A percentile compares a stretch with the other conserved stretches of the same genome.
Evolutionary conservation across 2,329 filamentous ascomycete genomes (phyloP).

Genomic region (Paecilomyces formosus): DNA sequence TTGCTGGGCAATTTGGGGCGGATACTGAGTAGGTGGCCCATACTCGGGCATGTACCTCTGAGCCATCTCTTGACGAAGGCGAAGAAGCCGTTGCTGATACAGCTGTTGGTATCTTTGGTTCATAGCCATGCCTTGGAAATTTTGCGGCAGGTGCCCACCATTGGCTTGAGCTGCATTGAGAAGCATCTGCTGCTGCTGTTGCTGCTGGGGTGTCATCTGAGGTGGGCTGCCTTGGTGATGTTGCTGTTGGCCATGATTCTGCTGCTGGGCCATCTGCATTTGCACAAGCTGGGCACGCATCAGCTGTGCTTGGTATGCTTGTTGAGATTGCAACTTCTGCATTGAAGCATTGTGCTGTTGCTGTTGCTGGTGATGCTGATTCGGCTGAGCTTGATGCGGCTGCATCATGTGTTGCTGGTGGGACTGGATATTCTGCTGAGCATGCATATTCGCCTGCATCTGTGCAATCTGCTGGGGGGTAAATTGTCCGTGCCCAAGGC

Average conservation of each 20-base stretch:
- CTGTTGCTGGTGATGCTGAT: constrained; percentile 19
- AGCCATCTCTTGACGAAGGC: constrained; percentile 30
- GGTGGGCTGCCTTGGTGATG: constrained; percentile 23
- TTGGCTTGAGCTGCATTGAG: constrained; percentile 33
- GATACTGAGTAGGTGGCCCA: constrained; percentile 31
- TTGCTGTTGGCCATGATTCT: constrained; percentile 12
- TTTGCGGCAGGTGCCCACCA: constrained; percentile 25
- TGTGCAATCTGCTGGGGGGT: constrained; percentile 35
- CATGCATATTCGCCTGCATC: constrained; percentile 37
- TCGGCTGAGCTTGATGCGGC: constrained; percentile 23
- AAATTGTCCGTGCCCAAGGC: constrained; percentile 26
- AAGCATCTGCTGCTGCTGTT: constrained; percentile 30
- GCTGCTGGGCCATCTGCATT: constrained; percentile 30
- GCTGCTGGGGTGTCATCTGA: constrained; percentile 23
- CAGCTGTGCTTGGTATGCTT: constrained; percentile 30
- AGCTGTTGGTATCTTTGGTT: constrained; percentile 28
- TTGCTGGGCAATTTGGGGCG: constrained; percentile 29
- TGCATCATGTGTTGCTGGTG: constrained; percentile 35
- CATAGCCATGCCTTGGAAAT: constrained; percentile 19
- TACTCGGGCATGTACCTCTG: constrained; percentile 30
- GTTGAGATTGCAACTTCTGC: constrained; percentile 15
- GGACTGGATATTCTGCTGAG: constrained; percentile 39
- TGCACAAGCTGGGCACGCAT: constrained; percentile 31
- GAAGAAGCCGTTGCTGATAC: constrained; percentile 27
- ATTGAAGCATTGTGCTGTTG: constrained; percentile 13